Base-by-base conservation (phyloP, 2,329 filamentous ascomycete genomes). In the Microthyrium microscopicum region DNA sequence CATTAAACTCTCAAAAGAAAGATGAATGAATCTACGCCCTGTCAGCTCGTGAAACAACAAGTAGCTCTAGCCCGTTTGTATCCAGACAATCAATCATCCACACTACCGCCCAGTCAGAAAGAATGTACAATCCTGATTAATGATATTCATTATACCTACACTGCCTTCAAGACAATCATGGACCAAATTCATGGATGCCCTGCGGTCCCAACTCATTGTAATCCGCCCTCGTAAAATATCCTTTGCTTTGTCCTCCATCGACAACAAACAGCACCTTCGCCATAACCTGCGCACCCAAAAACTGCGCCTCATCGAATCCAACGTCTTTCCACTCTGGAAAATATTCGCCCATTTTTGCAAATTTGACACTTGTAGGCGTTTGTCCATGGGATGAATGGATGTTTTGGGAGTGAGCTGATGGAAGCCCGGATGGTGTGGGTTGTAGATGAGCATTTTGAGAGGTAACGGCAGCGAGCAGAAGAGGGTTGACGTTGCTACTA, bases 401-500 rank as follows among this genome's bases (percentile, higher is more conserved):
- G 42, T 67, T 64, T 33, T 12, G 29, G 25, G 13, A 29, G 17
- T 6, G 19, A 20, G 18, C 19, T 12, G 18, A 32, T 33, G 31
- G 15, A 19, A 33, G 6, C 29, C 29, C 18, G 19, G 29, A 6
- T 7, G 15, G 17, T 34, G 12, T 26, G 20, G 19, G 15, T 56
- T 58, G 37, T 16, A 15, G 29, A 39, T 37, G 35, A 13, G 26
- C 33, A 63, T 55, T 28, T 62, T 51, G 28, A 66, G 68, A 29
- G 3, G 79, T 84, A 0, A 87, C 93, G 2, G 89, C 89, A 4
- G 87, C 87, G 39, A 92, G 79, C 4, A 95, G 70, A 3, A 95
- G 75, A 11, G 87, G 85, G 51, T 95, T 94, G 29, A 93, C 84
- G 26, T 42, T 71, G 61, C 57, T 73, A 68, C 51, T 66, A 64